Evolutionary conservation across 495 filamentous ascomycete species (phyloP).

Genomic region (Aspergillus baeticus): DNA sequence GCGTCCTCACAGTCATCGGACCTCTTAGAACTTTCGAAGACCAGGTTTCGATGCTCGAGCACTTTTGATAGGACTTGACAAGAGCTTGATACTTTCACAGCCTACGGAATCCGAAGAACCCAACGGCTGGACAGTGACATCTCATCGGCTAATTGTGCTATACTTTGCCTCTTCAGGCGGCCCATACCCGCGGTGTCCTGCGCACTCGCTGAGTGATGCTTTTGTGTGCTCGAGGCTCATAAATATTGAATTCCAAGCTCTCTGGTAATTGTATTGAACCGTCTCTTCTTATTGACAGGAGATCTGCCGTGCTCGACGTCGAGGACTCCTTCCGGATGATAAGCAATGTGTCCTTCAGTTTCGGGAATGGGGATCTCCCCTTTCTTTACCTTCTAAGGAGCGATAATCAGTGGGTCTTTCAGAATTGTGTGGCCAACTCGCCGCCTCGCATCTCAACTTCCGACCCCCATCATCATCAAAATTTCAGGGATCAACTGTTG

Average conservation of each 20-base stretch:
- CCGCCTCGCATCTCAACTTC: neutral
- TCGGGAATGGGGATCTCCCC: constrained; percentile 26
- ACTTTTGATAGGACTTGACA: no score
- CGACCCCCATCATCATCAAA: constrained; percentile 1
- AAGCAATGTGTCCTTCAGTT: constrained; percentile 15
- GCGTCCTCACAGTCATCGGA: constrained; percentile 9
- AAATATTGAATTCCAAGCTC: neutral
- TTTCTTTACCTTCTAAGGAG: constrained; percentile 20
- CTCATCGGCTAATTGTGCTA: no score
- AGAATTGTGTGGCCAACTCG: constrained; percentile 1
- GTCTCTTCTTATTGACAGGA: neutral
- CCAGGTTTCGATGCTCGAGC: no score
- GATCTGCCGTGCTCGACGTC: neutral
- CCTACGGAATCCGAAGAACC: no score
- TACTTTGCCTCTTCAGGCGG: no score
- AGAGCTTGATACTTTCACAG: neutral
- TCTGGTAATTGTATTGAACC: neutral
- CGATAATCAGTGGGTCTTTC: constrained; percentile 32
- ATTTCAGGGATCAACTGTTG: constrained; percentile 2
- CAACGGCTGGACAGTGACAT: no score
- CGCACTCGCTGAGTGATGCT: no score
- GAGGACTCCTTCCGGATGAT: constrained; percentile 2
- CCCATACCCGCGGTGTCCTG: no score
- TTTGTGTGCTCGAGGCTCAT: no score
- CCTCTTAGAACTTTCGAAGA: no score